Percentiles rank a stretch among this genome's conserved stretches.
phyloP scores from a whole-genome alignment of 1,284 basidiomycete genomes.

The Cryptococcus depauperatus region DNA sequence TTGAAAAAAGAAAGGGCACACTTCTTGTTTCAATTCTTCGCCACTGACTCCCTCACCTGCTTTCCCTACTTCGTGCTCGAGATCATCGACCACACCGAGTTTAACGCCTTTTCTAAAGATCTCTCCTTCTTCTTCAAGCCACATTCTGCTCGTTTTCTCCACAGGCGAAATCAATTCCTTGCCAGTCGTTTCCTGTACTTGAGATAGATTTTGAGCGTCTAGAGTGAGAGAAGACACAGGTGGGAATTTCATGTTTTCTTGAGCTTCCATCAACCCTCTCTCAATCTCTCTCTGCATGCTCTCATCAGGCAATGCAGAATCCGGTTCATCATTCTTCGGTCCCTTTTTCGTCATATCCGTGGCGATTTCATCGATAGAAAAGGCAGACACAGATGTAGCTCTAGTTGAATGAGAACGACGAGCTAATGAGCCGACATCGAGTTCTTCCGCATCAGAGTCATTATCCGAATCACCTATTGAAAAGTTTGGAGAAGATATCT shows the following conservation, averaged over 20 bases:
- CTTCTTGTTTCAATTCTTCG: slow-evolving; percentile 73
- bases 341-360: neutral
- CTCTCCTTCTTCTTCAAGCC: slow-evolving; percentile 83
- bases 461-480: slow-evolving; percentile 55
- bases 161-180: slow-evolving; percentile 13
- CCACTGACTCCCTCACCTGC: slow-evolving; percentile 52
- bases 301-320: neutral
- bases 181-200: too few species aligned
- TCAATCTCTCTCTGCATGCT: slow-evolving; percentile 1
- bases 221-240: neutral
- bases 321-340: neutral
- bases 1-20: slow-evolving; percentile 29
- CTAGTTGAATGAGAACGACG: neutral
- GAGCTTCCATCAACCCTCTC: slow-evolving; percentile 1
- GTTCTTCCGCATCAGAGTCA: slow-evolving; percentile 55
- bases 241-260: neutral
- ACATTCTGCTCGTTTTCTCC: slow-evolving; percentile 52
- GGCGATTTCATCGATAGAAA: neutral
- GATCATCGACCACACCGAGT: slow-evolving; percentile 74
- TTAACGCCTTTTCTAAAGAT: slow-evolving; percentile 83
- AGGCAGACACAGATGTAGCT: neutral
- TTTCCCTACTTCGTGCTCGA: slow-evolving; percentile 59
- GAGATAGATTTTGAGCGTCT: neutral
- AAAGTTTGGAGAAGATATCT: slow-evolving; percentile 59
- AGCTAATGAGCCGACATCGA: slow-evolving; percentile 18